Percentiles rank a stretch among this genome's conserved stretches.
These are phyloP conservation scores for Daldinia childiae DNA, from an alignment of 495 filamentous ascomycete species.

Conservation along the genomic window DNA sequence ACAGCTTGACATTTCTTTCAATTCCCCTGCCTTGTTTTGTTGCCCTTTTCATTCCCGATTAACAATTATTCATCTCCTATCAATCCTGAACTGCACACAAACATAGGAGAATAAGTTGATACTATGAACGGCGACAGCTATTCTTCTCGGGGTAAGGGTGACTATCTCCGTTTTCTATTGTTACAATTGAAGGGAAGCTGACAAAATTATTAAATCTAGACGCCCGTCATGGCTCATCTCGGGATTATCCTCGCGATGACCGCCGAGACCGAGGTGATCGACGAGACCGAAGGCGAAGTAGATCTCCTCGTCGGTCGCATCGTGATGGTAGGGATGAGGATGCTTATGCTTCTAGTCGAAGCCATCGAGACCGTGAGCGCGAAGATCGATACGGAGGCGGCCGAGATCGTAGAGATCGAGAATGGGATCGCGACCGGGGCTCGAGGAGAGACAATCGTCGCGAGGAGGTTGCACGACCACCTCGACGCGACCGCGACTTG, in stretches of 20 bases:
- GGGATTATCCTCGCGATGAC: conserved; percentile 69
- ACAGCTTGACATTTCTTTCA: conserved; percentile 34
- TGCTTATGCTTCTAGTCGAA: conserved; percentile 88
- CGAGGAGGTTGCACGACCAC: conserved; percentile 69
- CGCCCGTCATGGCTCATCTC: conserved; percentile 72
- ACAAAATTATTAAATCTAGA: conserved; percentile 58
- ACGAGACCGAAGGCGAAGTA: conserved; percentile 63
- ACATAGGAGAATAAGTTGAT: conserved; percentile 33
- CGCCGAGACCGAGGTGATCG: conserved; percentile 54
- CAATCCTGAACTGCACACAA: not conserved
- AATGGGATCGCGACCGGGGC: conserved; percentile 78
- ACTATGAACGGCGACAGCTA: conserved; percentile 91
- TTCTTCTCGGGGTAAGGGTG: conserved; percentile 74
- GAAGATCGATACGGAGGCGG: conserved; percentile 81
- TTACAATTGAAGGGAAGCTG: conserved; percentile 41
- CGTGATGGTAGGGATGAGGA: conserved; percentile 76
- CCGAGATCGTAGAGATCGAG: conserved; percentile 59
- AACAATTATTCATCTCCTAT: not conserved
- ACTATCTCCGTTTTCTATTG: conserved; percentile 29
- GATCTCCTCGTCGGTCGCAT: conserved; percentile 63
- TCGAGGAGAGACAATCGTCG: conserved; percentile 64
- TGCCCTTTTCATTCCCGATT: not conserved
- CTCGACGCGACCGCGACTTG: conserved; percentile 68
- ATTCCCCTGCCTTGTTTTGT: conserved; percentile 7
- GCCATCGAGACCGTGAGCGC: conserved; percentile 88